Percentiles rank a stretch among this genome's conserved stretches.
phyloP scores from a whole-genome alignment of 345 rosid species.

The Corymbia maculata region DNA sequence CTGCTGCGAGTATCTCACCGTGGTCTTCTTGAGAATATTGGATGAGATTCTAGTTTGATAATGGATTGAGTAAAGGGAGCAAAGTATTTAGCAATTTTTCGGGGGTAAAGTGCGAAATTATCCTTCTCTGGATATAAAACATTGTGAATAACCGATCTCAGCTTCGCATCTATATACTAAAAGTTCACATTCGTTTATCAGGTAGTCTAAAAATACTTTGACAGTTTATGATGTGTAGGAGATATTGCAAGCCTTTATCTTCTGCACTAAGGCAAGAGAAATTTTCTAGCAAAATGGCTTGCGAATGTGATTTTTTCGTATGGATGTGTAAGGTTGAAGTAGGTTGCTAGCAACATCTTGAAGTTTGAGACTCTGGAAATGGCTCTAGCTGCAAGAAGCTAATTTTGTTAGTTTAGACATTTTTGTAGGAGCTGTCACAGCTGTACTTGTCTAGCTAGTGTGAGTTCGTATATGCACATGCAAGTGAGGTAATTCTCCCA shows the following conservation, averaged over 20 bases:
- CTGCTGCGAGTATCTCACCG: neutral
- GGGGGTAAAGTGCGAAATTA: neutral
- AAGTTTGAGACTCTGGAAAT: neutral
- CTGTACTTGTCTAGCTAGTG: neutral
- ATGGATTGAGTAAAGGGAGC: neutral
- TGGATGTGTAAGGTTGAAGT: neutral
- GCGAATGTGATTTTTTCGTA: neutral
- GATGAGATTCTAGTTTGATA: neutral
- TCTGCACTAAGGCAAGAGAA: neutral
- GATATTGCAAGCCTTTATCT: neutral
- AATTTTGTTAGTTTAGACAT: neutral
- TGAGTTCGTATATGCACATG: neutral
- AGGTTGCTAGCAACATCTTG: neutral
- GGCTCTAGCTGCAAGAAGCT: neutral
- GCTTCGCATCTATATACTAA: neutral
- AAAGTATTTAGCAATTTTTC: neutral
- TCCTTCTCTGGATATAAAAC: neutral
- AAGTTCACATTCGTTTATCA: neutral
- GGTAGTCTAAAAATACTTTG: neutral
- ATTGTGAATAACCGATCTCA: neutral
- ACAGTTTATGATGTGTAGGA: neutral
- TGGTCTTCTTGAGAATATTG: fast-evolving
- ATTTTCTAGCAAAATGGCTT: neutral
- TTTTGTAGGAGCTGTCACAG: no score
- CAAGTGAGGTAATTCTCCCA: neutral